These are phyloP conservation scores for Jacaranda mimosifolia DNA, from an alignment of 257 asterid genomes.

Conservation along the genomic window DNA sequence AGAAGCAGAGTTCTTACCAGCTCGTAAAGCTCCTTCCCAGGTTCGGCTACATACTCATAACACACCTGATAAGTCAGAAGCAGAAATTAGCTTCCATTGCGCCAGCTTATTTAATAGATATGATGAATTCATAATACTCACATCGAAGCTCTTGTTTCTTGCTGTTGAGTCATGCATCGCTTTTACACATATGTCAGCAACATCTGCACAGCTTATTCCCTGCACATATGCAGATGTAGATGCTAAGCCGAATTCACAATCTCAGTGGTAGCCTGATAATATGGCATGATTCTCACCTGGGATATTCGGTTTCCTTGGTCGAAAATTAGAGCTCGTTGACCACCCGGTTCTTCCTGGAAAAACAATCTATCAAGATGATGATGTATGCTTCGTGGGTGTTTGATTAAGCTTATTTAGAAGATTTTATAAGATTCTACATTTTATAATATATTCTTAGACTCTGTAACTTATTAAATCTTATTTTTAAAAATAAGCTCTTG, in stretches of 20 bases:
- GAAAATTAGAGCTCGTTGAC: constrained; percentile 95
- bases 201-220: constrained; percentile 99
- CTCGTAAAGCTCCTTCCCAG: constrained; percentile 96
- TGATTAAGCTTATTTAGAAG: no score
- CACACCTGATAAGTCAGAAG: constrained; percentile 66
- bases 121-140: constrained; percentile 46
- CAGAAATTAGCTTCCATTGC: constrained; percentile 25
- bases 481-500: no score
- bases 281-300: constrained; percentile 58
- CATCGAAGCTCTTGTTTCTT: constrained; percentile 98
- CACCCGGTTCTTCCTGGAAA: constrained; percentile 96
- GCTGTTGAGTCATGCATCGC: constrained; percentile 98
- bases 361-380: constrained; percentile 10
- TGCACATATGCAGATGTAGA: constrained; percentile 31
- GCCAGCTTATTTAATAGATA: not conserved
- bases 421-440: no score
- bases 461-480: no score
- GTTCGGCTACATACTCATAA: constrained; percentile 88
- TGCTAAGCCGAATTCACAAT: constrained; percentile 28
- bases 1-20: constrained; percentile 56
- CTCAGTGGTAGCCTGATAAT: not conserved
- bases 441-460: no score
- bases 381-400: not conserved
- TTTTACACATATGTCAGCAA: constrained; percentile 97
- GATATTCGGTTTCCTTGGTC: constrained; percentile 98